These are phyloP conservation scores for Cryptosporidium ubiquitum DNA, from an alignment of 169 alveolate genomes.

Conservation along the genomic window DNA sequence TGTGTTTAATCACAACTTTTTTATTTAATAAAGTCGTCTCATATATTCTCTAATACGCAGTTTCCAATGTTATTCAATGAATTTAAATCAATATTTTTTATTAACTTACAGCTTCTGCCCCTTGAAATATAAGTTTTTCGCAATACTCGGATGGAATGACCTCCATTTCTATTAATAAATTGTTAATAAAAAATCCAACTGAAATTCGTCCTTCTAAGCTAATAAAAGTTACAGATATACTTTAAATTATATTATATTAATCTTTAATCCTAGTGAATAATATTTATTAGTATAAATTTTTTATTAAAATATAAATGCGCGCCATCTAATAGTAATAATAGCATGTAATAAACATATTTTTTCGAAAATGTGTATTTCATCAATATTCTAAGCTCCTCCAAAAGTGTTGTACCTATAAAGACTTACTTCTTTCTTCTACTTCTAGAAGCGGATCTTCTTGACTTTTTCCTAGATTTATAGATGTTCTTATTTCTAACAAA, in stretches of 20 bases:
- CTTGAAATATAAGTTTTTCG: conserved; percentile 36
- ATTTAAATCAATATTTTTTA: background rate
- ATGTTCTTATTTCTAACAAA: background rate
- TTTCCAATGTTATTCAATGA: background rate
- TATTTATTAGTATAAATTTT: too few relatives aligned
- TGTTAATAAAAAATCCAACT: background rate
- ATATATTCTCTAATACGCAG: conserved; percentile 24
- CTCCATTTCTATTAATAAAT: background rate
- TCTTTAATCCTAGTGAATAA: too few relatives aligned
- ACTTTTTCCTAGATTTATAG: background rate
- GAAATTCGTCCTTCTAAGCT: background rate
- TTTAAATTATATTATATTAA: too few relatives aligned
- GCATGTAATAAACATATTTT: background rate
- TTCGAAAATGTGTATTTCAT: too few relatives aligned
- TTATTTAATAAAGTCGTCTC: conserved; percentile 1
- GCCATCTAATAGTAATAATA: background rate
- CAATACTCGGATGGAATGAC: background rate
- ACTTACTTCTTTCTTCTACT: background rate
- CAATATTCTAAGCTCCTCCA: background rate
- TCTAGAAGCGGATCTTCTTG: background rate
- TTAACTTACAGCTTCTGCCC: conserved; percentile 70
- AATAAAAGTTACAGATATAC: too few relatives aligned
- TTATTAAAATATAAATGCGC: background rate
- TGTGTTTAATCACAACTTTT: conserved; percentile 23
- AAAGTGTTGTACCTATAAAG: too few relatives aligned